Evolutionary conservation across 306 rosid species (phyloP).

Genomic region (Ochetophila trinervis): DNA sequence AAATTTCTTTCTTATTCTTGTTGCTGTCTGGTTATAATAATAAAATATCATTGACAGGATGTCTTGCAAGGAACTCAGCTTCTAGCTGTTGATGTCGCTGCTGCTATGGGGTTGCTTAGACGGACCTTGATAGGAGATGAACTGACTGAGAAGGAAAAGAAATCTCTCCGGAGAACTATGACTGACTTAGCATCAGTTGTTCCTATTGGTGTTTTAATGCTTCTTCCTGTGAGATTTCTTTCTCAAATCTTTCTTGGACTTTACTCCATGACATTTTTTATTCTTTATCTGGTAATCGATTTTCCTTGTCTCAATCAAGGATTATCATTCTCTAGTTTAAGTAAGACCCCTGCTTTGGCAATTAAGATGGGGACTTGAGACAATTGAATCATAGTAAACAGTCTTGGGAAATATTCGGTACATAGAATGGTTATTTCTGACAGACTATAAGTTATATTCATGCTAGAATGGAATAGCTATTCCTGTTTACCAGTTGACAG

Average conservation of each 20-base stretch:
- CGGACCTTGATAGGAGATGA: conserved; percentile 82
- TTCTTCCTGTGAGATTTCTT: conserved; percentile 72
- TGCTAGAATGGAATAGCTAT: too few species aligned
- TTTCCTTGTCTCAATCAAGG: not conserved
- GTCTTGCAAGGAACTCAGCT: conserved; percentile 99
- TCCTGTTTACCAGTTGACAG: too few species aligned
- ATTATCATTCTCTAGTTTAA: too few species aligned
- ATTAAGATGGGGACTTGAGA: too few species aligned
- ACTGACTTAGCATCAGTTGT: conserved; percentile 95
- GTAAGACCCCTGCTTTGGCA: too few species aligned
- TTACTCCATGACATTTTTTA: not conserved
- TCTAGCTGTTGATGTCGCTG: conserved; percentile 78
- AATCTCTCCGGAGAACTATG: conserved; percentile 72
- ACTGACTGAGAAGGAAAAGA: conserved; percentile 83
- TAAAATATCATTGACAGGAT: conserved; percentile 50
- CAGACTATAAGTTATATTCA: too few species aligned
- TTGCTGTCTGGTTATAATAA: not conserved
- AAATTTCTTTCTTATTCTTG: conserved; percentile 10
- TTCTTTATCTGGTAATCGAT: not conserved
- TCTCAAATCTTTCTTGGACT: not conserved
- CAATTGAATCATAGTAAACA: too few species aligned
- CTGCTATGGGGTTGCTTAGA: conserved; percentile 70
- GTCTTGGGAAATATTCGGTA: too few species aligned
- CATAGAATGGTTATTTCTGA: too few species aligned
- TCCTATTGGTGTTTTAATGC: conserved; percentile 94